These are phyloP conservation scores for Irpex sp. DNA, from an alignment of 1,284 basidiomycete genomes.

Conservation along the genomic window DNA sequence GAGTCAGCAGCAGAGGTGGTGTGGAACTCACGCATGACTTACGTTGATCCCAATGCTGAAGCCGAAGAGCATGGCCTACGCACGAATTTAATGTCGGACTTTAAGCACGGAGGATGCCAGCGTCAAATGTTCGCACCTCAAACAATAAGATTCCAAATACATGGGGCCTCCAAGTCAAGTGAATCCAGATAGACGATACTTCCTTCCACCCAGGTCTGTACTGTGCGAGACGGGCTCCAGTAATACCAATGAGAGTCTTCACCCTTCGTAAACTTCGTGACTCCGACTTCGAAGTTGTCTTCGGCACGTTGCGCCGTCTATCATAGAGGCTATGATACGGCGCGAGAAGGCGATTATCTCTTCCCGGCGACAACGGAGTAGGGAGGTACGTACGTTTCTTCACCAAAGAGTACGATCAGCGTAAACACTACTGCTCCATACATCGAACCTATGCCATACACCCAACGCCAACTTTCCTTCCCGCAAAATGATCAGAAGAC, in stretches of 20 bases:
- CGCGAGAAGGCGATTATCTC: too few species aligned
- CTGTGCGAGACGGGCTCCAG: constrained; percentile 55
- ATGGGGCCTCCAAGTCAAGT: constrained; percentile 62
- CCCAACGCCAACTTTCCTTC: constrained; percentile 55
- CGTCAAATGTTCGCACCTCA: constrained; percentile 33
- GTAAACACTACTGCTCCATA: constrained; percentile 52
- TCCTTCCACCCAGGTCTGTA: constrained; percentile 51
- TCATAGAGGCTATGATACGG: constrained; percentile 54
- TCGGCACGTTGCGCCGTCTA: constrained; percentile 39
- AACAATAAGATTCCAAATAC: constrained; percentile 51
- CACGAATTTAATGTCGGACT: not conserved
- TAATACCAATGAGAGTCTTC: constrained; percentile 62
- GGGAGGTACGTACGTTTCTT: constrained; percentile 48
- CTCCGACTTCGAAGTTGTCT: constrained; percentile 30
- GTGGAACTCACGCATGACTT: constrained; percentile 13
- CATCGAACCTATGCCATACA: constrained; percentile 62
- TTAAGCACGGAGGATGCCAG: not conserved
- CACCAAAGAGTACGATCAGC: constrained; percentile 52
- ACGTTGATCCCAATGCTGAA: constrained; percentile 73
- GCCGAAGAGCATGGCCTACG: constrained; percentile 55
- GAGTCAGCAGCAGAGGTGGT: not conserved
- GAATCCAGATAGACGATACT: constrained; percentile 39
- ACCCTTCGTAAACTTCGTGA: constrained; percentile 43
- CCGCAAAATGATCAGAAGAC: too few species aligned
- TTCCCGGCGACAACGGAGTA: too few species aligned